Percentiles rank a stretch among this genome's conserved stretches.
Evolutionary conservation across 192 early-diverging fungal species (phyloP).

Genomic region (Coemansia interrupta): DNA sequence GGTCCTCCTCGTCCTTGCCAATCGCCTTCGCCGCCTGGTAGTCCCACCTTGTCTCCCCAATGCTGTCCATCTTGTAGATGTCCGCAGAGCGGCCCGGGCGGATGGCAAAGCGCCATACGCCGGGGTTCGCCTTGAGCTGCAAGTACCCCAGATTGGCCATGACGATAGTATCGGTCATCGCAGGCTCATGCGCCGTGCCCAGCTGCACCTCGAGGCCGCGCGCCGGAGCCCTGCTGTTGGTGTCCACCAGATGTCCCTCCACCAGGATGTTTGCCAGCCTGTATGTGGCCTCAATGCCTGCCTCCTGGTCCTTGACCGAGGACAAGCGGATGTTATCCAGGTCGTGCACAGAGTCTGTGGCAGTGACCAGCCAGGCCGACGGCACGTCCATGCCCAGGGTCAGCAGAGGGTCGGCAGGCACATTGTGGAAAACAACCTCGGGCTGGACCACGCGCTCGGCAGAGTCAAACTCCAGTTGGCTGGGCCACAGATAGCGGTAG

Average conservation of each 20-base stretch:
- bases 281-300: constrained; percentile 71
- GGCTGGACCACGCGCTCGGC: constrained; percentile 34
- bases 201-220: constrained; percentile 88
- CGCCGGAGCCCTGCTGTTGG: constrained; percentile 65
- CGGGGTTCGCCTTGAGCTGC: constrained; percentile 91
- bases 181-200: constrained; percentile 60
- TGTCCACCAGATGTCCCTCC: constrained; percentile 85
- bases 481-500: constrained; percentile 80
- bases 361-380: constrained; percentile 84
- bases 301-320: constrained; percentile 30
- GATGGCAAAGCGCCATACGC: constrained; percentile 78
- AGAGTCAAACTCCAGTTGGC: constrained; percentile 63
- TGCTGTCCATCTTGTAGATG: constrained; percentile 65
- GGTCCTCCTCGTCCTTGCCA: constrained; percentile 21
- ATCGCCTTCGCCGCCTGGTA: constrained; percentile 26
- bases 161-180: constrained; percentile 85
- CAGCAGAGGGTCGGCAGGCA: constrained; percentile 77
- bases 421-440: constrained; percentile 63
- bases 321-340: constrained; percentile 86
- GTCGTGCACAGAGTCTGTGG: constrained; percentile 76
- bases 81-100: constrained; percentile 79
- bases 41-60: constrained; percentile 37
- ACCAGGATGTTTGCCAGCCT: constrained; percentile 79
- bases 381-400: constrained; percentile 88
- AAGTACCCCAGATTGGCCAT: constrained; percentile 99